Evolutionary conservation across 2,329 filamentous ascomycete genomes (phyloP), one percentile per base, ranked within the genome.

Genomic region (Dactylonectria estremocensis): DNA sequence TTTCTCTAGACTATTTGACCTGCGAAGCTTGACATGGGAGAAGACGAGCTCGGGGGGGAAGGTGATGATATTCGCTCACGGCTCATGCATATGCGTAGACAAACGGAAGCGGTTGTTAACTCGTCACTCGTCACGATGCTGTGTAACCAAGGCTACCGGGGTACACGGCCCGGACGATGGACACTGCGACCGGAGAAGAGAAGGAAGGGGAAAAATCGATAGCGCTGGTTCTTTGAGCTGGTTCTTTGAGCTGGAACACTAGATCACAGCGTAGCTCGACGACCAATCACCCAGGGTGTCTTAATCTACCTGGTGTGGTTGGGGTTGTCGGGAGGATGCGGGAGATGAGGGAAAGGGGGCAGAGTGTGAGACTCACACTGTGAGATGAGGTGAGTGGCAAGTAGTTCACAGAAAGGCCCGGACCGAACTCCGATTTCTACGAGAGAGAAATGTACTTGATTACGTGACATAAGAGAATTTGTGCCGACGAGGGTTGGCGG

Each of bases 301-400:
- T 66, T 66, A 52, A 61, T 61, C 52, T 61, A 62, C 64, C 31
- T 66, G 59, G 64, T 40, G 59, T 59, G 59, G 54, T 50, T 49
- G 40, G 52, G 57, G 49, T 60, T 40, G 40, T 64, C 64, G 66
- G 66, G 66, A 65, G 66, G 35, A 68, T 66, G 54, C 66, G 66
- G 66, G 66, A 62, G 57, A 60, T 64, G 54, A 55, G 24, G 50
- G 53, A 45, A 50, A 52, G 24, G 33, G 48, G 43, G 43, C 43
- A 52, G 40, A 53, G 40, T 33, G 24, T 28, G 52, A 28, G 24
- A 28, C 24, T 28, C 24, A 28, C 24, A 28, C 24, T 28, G 24
- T 28, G 24, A 28, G 24, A 7, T 28, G 24, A 28, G 24, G 24
- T 28, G 24, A 46, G 43, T 49, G 22, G 40, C 37, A 49, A 54